These are phyloP conservation scores for Gossypium turneri DNA, from an alignment of 345 rosid species.

Conservation along the genomic window DNA sequence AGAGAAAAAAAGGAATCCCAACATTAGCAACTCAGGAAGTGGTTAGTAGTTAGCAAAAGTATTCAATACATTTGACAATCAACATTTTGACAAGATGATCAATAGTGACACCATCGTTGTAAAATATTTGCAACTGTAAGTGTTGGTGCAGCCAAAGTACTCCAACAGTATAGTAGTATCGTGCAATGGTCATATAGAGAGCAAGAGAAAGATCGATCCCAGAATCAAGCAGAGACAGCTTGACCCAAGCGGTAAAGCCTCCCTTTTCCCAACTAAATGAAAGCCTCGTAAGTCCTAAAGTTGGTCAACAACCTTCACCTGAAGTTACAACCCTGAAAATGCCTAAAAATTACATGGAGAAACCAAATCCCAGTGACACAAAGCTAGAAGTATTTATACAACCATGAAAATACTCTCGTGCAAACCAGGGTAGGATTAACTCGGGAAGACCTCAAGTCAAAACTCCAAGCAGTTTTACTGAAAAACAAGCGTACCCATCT, in stretches of 20 bases:
- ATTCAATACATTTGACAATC: not conserved
- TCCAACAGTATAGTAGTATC: not conserved
- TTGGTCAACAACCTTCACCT: constrained; percentile 8
- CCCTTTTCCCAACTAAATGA: not conserved
- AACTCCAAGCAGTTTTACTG: not conserved
- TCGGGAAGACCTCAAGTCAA: not conserved
- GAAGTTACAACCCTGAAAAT: constrained; percentile 11
- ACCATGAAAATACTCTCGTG: constrained; percentile 12
- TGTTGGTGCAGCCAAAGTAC: not conserved
- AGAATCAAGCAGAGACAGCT: not conserved
- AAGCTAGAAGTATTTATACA: not conserved
- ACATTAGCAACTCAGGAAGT: not conserved
- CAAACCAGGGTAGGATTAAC: not conserved
- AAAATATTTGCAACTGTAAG: not conserved
- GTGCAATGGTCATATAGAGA: not conserved
- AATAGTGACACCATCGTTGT: not conserved
- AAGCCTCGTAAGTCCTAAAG: not conserved
- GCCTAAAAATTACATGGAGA: constrained; percentile 1
- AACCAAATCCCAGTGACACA: not conserved
- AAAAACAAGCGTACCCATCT: not conserved
- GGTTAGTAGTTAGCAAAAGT: not conserved
- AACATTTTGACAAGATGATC: not conserved
- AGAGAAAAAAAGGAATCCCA: not conserved
- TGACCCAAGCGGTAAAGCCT: not conserved
- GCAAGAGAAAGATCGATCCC: not conserved